Evolutionary conservation across 352 stramenopile species (phyloP), one percentile per base, ranked within the genome.

Genomic region (Globisporangium alternatum): DNA sequence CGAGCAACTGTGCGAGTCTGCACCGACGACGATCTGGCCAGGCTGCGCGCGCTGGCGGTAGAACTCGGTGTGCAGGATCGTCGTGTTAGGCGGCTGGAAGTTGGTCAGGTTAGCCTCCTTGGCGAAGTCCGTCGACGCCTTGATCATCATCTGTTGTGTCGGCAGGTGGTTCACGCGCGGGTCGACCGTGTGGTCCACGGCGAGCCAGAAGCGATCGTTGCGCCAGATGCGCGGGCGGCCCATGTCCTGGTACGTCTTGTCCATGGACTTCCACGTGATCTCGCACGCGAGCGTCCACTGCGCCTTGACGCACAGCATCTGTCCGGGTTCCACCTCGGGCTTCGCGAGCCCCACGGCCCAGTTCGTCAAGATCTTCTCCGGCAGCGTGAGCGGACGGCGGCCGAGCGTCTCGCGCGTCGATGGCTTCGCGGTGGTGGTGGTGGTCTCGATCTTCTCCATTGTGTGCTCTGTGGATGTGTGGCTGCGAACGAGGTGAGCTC

Each of bases 191-290:
- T 95, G 86, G 72, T 95, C 86, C 48, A 95, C 78, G 1, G 86
- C 86, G 43, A 95, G 77, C 86, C 86, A 95, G 78, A 95, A 95
- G 67, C 86, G 86, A 67, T 95, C 86, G 62, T 90, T 90, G 62
- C 85, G 85, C 81, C 82, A 91, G 52, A 94, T 92, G 65, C 82
- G 81, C 55, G 86, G 86, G 17, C 86, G 83, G 15, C 84, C 86
- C 82, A 95, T 95, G 66, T 90, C 82, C 70, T 89, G 82, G 69
- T 93, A 91, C 61, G 84, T 92, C 68, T 94, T 94, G 83, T 94
- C 85, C 85, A 94, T 94, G 19, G 83, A 91, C 72, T 94, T 94
- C 85, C 85, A 94, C 64, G 85, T 94, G 77, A 94, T 91, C 71
- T 94, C 85, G 65, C 85, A 91, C 17, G 85, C 85, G 25, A 94